A percentile compares a stretch with the other conserved stretches of the same genome.
Conservation (phyloP, 768 basidiomycete species). For the Scleroderma bovista region DNA sequence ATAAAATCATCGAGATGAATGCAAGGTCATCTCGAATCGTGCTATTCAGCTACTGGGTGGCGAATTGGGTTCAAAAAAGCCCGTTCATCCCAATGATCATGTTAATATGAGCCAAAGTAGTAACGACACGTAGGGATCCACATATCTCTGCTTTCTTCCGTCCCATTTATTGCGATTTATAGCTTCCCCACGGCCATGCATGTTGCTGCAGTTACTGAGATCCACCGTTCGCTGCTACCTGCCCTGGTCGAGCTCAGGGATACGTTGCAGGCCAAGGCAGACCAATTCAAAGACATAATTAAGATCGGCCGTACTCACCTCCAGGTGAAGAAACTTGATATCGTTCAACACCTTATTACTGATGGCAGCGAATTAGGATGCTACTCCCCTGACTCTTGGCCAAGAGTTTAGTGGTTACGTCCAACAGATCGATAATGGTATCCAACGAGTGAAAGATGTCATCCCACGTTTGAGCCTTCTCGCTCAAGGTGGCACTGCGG, state of each 20-base stretch:
- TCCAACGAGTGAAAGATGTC: conserved; percentile 74
- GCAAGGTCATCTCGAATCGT: conserved; percentile 92
- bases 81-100: conserved; percentile 99
- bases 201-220: conserved; percentile 89
- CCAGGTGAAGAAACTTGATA: conserved; percentile 41
- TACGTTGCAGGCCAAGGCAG: conserved; percentile 77
- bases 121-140: conserved; percentile 81
- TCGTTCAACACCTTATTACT: background rate
- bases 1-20: background rate
- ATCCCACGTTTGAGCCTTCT: conserved; percentile 83
- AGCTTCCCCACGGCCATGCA: conserved; percentile 99
- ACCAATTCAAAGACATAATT: conserved; percentile 85
- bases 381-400: conserved; percentile 93
- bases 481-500: conserved; percentile 97
- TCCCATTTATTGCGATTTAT: conserved; percentile 1
- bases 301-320: conserved; percentile 99
- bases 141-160: background rate
- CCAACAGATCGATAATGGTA: conserved; percentile 87
- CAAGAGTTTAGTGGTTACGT: conserved; percentile 99
- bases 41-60: conserved; percentile 97
- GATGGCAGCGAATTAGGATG: conserved; percentile 61
- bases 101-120: conserved; percentile 99
- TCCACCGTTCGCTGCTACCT: conserved; percentile 74
- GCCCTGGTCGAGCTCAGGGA: conserved; percentile 80
- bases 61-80: conserved; percentile 90